Evolutionary conservation across 1,284 basidiomycete species (phyloP), one percentile per base, ranked within the genome.

Genomic region (Bondarzewia mesenterica): DNA sequence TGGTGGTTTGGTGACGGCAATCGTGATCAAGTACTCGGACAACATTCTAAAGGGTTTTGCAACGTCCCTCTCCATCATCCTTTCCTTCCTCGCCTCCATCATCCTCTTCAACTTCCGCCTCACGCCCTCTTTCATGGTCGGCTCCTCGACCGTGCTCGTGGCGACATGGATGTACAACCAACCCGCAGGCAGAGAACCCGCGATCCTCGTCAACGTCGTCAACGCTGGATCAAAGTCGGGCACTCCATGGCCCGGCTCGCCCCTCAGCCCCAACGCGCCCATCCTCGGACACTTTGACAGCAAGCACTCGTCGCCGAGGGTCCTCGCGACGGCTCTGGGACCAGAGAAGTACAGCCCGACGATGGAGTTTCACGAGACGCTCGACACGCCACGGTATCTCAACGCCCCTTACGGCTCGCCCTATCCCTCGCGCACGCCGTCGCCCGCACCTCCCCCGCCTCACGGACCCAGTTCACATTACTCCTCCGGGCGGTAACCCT

Each of bases 41-140:
- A 93, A 93, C 65, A 92, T 93, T 60, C 72, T 91, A 62, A 95
- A 96, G 66, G 92, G 94, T 22, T 99, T 98, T 60, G 95, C 95
- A 7, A 97, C 94, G 0, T 89, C 85, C 54, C 77, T 98, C 48
- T 88, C 85, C 54, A 98, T 99, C 69, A 81, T 98, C 50, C 71
- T 99, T 46, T 93, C 92, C 40, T 97, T 94, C 76, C 78, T 94
- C 52, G 90, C 93, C 3, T 91, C 87, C 38, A 90, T 97, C 53
- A 80, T 80, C 18, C 78, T 97, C 29, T 97, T 97, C 73, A 75
- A 88, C 61, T 94, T 94, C 66, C 74, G 75, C 23, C 86, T 98
- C 62, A 95, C 94, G 0, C 74, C 82, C 12, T 80, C 85, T 0
- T 98, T 98, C 65, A 65, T 94, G 53, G 72, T 92, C 26, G 94